A percentile compares a stretch with the other conserved stretches of the same genome.
phyloP scores from a whole-genome alignment of 352 stramenopile species.

The Saprolegnia parasitica region DNA sequence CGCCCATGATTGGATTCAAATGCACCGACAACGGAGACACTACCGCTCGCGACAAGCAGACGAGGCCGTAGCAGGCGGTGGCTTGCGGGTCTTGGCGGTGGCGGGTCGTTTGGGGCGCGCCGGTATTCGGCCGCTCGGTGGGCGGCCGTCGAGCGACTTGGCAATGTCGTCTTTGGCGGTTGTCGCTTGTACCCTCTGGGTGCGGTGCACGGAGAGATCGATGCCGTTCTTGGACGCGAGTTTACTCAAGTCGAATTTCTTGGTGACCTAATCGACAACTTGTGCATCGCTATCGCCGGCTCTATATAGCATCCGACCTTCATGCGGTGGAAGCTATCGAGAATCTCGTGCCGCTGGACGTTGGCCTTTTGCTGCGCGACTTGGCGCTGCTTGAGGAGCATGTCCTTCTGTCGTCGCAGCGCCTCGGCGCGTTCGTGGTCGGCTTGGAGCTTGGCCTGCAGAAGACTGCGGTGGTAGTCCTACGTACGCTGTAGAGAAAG shows the following conservation, averaged over 20 bases:
- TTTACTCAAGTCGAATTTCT: constrained; percentile 63
- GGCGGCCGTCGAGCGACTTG: background rate
- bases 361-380: constrained; percentile 58
- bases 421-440: constrained; percentile 51
- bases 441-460: constrained; percentile 56
- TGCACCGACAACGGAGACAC: background rate
- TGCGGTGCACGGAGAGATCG: background rate
- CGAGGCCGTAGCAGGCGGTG: background rate
- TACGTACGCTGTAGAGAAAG: background rate
- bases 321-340: constrained; percentile 80
- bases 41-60: constrained; percentile 4
- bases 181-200: background rate
- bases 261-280: constrained; percentile 39
- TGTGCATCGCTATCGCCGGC: background rate
- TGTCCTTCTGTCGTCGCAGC: constrained; percentile 54
- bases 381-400: constrained; percentile 52
- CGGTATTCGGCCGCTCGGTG: background rate
- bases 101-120: background rate
- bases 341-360: constrained; percentile 63
- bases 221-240: constrained; percentile 1
- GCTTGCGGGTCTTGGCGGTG: constrained; percentile 8
- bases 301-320: no score
- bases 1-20: background rate
- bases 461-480: constrained; percentile 46
- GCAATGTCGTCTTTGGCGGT: background rate